Base-by-base conservation (phyloP, 768 basidiomycete species). In the Amanita rimosa region DNA sequence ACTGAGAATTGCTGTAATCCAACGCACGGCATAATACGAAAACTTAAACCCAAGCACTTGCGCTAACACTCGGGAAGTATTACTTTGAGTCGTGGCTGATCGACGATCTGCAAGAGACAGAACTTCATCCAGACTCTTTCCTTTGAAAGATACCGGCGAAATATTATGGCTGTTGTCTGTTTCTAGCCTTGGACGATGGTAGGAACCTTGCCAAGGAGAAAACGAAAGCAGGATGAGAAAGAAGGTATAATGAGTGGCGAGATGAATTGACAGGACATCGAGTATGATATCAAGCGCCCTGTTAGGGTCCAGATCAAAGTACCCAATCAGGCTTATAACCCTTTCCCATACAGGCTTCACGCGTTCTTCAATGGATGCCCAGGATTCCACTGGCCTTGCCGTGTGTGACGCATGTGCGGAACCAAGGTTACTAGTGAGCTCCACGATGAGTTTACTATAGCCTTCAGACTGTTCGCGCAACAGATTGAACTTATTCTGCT, bases 1-100 rank as follows among this genome's bases (percentile, higher is more conserved):
- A 3, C 33, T 43, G 35, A 47, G 39, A 49, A 16, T 38, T 9
- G 3, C 11, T 24, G 7, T 19, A 26, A 16, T 38, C 35, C 35
- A 17, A 57, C 75, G 42, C 54, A 92, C 94, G 68, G 94, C 85
- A 64, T 95, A 94, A 61, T 84, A 82, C 7, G 77, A 74, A 58
- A 96, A 95, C 64, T 99, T 99, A 75, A 98, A 98, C n/a, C 96
- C 96, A 17, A 99, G 69, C 6, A 98, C 87, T 66, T 99, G 93
- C 11, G 90, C 83, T 49, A 89, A 67, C 17, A 89, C 83, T 44
- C 78, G 73, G 21, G 81, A 70, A 44, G 57, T 53, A 40, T 46
- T 46, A 21, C 56, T 50, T 47, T 54, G 39, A 6, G 49, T 41
- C 36, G 43, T 52, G 14, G 64, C 56, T 39, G 59, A 60, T 4